Base-by-base conservation (phyloP, 805 yeast species). In the Naumovozyma castellii region DNA sequence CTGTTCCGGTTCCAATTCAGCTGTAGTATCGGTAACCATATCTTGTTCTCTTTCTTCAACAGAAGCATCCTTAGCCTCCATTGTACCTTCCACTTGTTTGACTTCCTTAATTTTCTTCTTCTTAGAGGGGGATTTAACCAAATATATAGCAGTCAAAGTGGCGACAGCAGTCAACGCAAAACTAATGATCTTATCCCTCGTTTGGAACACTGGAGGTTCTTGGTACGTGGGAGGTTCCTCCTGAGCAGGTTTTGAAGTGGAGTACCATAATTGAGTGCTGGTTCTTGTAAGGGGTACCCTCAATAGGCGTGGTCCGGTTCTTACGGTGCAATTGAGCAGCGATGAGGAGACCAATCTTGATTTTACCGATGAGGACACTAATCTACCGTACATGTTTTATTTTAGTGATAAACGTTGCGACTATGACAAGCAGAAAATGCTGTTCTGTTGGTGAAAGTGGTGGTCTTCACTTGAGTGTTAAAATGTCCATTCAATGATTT, bases 161-260 rank as follows among this genome's bases (percentile, higher is more conserved):
- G 31, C 40, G 8, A 34, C 33, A 13, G 38, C 37, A n/a, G 22
- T 30, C 25, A 40, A 18, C 17, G 27, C 16, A n/a, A 28, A 34
- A 5, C 36, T 35, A 4, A 36, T 13, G 5, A 12, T 12, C 22
- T 34, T 40, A 22, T 33, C 27, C 10, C 27, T 22, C 6, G 27
- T 6, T 22, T 22, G 6, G 10, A 22, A 22, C 9, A 10, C 27
- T 22, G 27, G 27, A 6, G 27, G 27, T 22, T 22, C 27, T 6
- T 22, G 6, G 10, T 6, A 22, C 27, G 10, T 36, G 9, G 18
- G 18, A 20, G 20, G 39, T 27, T 33, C 38, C 18, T 30, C 38
- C 18, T 35, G 38, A 16, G 32, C 15, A 22, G 17, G 16, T 9
- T 34, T 30, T 10, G 32, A 29, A 12, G 42, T 30, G 15, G 32